A percentile compares a stretch with the other conserved stretches of the same genome.
phyloP scores from a whole-genome alignment of 129 eudicot species.

The Scalesia atractyloides region DNA sequence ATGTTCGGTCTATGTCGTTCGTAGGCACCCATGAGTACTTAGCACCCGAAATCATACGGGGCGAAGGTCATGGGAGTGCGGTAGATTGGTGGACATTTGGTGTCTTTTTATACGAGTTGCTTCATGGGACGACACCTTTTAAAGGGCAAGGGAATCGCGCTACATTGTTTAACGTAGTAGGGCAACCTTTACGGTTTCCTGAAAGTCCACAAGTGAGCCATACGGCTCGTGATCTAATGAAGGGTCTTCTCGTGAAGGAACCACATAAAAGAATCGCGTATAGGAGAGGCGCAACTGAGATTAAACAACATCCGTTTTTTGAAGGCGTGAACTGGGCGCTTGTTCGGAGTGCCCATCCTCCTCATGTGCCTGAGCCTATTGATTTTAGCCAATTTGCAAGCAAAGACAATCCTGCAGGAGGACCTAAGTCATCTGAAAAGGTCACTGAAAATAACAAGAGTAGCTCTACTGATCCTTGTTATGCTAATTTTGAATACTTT shows the following conservation, averaged over 20 bases:
- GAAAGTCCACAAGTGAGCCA: constrained; percentile 25
- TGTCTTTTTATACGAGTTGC: constrained; percentile 23
- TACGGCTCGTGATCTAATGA: constrained; percentile 22
- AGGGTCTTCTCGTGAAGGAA: constrained; percentile 27
- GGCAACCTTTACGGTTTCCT: constrained; percentile 23
- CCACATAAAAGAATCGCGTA: constrained; percentile 29
- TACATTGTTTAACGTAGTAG: constrained; percentile 22
- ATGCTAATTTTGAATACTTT: constrained; percentile 27
- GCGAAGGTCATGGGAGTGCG: constrained; percentile 25
- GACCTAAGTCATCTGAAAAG: constrained; percentile 2
- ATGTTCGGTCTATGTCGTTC: constrained; percentile 10
- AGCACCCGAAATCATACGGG: constrained; percentile 26
- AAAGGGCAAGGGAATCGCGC: constrained; percentile 25
- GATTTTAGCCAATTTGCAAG: constrained; percentile 21
- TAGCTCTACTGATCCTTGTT: constrained; percentile 28
- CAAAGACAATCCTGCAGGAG: constrained; percentile 16
- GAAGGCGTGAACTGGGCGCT: constrained; percentile 25
- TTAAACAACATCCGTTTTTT: constrained; percentile 26
- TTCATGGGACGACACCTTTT: constrained; percentile 24
- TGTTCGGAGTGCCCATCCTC: constrained; percentile 27
- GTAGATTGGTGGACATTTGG: constrained; percentile 31
- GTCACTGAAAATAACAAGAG: constrained; percentile 16
- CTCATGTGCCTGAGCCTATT: constrained; percentile 22
- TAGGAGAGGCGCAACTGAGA: constrained; percentile 28
- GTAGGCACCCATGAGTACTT: constrained; percentile 28